phyloP scores from a whole-genome alignment of 306 rosid genomes.

The Fragaria iinumae region DNA sequence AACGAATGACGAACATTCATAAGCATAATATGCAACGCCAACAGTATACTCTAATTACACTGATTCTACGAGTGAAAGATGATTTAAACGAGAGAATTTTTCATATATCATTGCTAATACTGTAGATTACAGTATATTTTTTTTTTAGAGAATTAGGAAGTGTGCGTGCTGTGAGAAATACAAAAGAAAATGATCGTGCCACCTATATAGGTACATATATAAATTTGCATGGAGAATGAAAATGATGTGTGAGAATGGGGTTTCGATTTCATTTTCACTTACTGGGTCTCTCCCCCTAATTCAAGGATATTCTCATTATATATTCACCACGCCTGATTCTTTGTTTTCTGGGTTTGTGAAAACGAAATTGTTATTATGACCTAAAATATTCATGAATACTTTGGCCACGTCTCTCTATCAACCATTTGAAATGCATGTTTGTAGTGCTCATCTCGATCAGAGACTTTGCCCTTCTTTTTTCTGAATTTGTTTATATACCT shows the following conservation, averaged over 20 bases:
- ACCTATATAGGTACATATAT: constrained; percentile 43
- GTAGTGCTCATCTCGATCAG: neutral
- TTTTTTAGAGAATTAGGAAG: constrained; percentile 8
- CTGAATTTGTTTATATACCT: too few relatives aligned
- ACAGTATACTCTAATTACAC: neutral
- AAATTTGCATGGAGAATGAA: constrained; percentile 62
- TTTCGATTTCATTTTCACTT: constrained; percentile 44
- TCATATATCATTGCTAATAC: too few relatives aligned
- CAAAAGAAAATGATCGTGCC: constrained; percentile 52
- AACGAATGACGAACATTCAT: neutral
- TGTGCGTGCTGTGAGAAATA: constrained; percentile 42
- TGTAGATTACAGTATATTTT: neutral
- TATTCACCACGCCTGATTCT: constrained; percentile 71
- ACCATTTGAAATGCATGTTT: neutral
- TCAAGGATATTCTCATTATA: constrained; percentile 80
- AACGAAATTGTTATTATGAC: constrained; percentile 44
- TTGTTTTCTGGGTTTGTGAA: constrained; percentile 32
- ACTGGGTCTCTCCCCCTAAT: constrained; percentile 55
- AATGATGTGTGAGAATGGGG: constrained; percentile 48
- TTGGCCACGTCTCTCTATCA: constrained; percentile 54
- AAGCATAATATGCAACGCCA: neutral
- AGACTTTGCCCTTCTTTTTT: too few relatives aligned
- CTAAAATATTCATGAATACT: constrained; percentile 49
- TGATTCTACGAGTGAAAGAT: neutral
- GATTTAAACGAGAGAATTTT: neutral